Percentiles rank a stretch among this genome's conserved stretches.
phyloP scores from a whole-genome alignment of 352 stramenopile species.

The Pythium coloratum region DNA sequence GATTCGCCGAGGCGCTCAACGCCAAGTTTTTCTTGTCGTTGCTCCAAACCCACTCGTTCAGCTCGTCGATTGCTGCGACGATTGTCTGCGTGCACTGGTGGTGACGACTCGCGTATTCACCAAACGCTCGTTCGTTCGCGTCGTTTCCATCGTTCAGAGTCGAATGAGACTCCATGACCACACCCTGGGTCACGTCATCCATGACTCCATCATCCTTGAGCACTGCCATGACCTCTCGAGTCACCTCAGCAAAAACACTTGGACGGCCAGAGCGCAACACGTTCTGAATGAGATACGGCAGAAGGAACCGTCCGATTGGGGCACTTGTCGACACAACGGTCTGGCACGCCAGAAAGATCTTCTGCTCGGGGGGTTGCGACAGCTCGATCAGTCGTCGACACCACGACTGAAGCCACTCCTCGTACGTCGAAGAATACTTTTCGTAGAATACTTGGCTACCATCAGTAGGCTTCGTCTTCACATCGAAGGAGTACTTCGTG shows the following conservation, averaged over 20 bases:
- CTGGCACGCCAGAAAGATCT: constrained; percentile 76
- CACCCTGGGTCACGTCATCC: constrained; percentile 23
- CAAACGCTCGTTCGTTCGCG: constrained; percentile 28
- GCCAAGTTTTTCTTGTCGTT: constrained; percentile 78
- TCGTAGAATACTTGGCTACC: constrained; percentile 67
- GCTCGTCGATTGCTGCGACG: constrained; percentile 83
- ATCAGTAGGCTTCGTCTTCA: constrained; percentile 24
- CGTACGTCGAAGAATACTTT: constrained; percentile 68
- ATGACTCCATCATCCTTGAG: constrained; percentile 71
- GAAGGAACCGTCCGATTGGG: constrained; percentile 75
- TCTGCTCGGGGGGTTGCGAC: constrained; percentile 79
- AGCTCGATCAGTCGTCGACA: constrained; percentile 73
- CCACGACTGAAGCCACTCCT: constrained; percentile 83
- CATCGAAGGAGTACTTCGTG: constrained; percentile 68
- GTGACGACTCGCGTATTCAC: constrained; percentile 72
- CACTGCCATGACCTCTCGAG: constrained; percentile 80
- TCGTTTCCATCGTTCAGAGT: constrained; percentile 18
- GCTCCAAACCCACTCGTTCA: constrained; percentile 89
- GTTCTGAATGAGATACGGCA: constrained; percentile 88
- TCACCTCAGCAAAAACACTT: constrained; percentile 69
- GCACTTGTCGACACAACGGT: constrained; percentile 62
- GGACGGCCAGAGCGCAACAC: constrained; percentile 66
- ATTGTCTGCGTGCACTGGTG: constrained; percentile 86
- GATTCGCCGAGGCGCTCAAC: constrained; percentile 37
- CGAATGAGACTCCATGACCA: not conserved